A percentile compares a stretch with the other conserved stretches of the same genome.
Evolutionary conservation across 179 eudicot species (phyloP).

Genomic region (Corrigiola litoralis): DNA sequence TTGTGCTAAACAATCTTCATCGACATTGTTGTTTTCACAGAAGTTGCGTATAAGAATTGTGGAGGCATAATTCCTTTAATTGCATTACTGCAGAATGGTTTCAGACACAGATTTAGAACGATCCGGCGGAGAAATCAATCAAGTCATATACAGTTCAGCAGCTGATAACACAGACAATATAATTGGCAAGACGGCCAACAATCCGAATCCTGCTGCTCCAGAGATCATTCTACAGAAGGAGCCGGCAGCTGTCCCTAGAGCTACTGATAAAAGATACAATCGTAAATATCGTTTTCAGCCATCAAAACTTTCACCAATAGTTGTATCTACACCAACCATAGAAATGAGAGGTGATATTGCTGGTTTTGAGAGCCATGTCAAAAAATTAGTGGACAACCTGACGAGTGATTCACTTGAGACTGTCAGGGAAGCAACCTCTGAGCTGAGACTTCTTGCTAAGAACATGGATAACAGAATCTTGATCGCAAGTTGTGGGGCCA

Average conservation of each 20-base stretch:
- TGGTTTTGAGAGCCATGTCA: slow-evolving; percentile 42
- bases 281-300: slow-evolving; percentile 41
- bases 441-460: slow-evolving; percentile 47
- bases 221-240: not conserved
- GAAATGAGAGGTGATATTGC: slow-evolving; percentile 39
- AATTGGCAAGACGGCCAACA: not conserved
- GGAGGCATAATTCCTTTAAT: not conserved
- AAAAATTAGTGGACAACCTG: slow-evolving; percentile 33
- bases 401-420: slow-evolving; percentile 30
- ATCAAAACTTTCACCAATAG: slow-evolving; percentile 39
- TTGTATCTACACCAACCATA: slow-evolving; percentile 30
- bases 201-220: not conserved
- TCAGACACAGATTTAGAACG: slow-evolving; percentile 9
- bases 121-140: not conserved
- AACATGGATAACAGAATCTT: slow-evolving; percentile 39
- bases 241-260: not conserved
- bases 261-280: slow-evolving; percentile 32
- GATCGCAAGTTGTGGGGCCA: slow-evolving; percentile 42
- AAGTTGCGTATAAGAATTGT: not conserved
- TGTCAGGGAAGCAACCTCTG: slow-evolving; percentile 39
- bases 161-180: not conserved
- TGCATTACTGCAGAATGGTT: slow-evolving; percentile 18
- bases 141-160: not conserved
- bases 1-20: too few species aligned
- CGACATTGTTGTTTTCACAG: slow-evolving; percentile 3